Evolutionary conservation across 495 filamentous ascomycete genomes (phyloP).

Genomic region (Amorphotheca resinae): DNA sequence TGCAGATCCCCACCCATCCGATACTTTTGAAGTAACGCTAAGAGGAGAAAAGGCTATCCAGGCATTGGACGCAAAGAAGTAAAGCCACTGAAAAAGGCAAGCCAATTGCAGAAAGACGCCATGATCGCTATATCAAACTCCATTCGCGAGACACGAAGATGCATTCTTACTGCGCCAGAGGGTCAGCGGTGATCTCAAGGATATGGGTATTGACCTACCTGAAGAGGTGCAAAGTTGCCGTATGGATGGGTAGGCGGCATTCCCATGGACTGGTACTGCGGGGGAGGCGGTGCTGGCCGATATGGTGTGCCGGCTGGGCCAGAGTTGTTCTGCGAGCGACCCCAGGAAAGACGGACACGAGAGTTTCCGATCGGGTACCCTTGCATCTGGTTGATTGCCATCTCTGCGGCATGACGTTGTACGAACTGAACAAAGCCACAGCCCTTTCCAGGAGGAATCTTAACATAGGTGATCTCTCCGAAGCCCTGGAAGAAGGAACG

Average conservation of each 20-base stretch:
- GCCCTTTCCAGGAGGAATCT: conserved; percentile 98
- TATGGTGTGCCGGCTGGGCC: conserved; percentile 95
- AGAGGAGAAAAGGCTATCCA: conserved; percentile 23
- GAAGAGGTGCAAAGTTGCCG: conserved; percentile 21
- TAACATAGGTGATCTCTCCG: conserved; percentile 99
- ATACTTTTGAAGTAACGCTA: conserved; percentile 26
- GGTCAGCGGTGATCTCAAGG: conserved; percentile 3
- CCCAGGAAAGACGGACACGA: conserved; percentile 92
- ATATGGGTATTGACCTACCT: conserved; percentile 16
- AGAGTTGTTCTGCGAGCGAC: conserved; percentile 97
- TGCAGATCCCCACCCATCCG: conserved; percentile 22
- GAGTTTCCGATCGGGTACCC: conserved; percentile 99
- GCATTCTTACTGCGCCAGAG: conserved; percentile 17
- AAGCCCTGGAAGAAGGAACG: conserved; percentile 99
- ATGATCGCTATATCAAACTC: conserved; percentile 23
- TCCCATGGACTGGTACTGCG: conserved; percentile 77
- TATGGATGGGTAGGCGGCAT: conserved; percentile 57
- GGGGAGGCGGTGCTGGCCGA: conserved; percentile 82
- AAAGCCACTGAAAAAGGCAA: conserved; percentile 16
- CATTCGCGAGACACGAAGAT: conserved; percentile 23
- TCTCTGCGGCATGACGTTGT: conserved; percentile 96
- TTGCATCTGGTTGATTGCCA: conserved; percentile 99
- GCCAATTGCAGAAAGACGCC: conserved; percentile 20
- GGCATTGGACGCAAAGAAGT: conserved; percentile 21
- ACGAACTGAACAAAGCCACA: conserved; percentile 99